A percentile compares a stretch with the other conserved stretches of the same genome.
These are phyloP conservation scores for Hondaea fermentalgiana DNA, from an alignment of 108 stramenopile genomes.

Conservation along the genomic window DNA sequence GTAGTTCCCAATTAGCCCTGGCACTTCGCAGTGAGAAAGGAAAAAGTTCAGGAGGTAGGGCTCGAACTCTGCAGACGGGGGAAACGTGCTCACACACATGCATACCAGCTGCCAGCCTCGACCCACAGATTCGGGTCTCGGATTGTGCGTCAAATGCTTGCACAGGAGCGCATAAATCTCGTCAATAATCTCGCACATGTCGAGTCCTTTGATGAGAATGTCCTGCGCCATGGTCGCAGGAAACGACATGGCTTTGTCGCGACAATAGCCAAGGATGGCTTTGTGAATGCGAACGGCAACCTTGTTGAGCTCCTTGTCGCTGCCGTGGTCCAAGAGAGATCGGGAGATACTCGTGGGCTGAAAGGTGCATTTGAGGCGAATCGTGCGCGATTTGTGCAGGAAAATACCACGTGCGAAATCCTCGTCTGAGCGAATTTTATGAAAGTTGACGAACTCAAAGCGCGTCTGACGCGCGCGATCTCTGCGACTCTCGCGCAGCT, in stretches of 20 bases:
- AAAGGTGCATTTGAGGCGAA: constrained; percentile 46
- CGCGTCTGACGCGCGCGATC: constrained; percentile 26
- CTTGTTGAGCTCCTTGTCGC: constrained; percentile 40
- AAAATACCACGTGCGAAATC: constrained; percentile 48
- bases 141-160: constrained; percentile 55
- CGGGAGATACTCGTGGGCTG: constrained; percentile 41
- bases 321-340: constrained; percentile 41
- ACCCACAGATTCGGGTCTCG: constrained; percentile 42
- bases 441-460: constrained; percentile 49
- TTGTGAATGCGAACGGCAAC: constrained; percentile 49
- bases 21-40: constrained; percentile 36
- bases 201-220: constrained; percentile 53
- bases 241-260: constrained; percentile 59
- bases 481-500: constrained; percentile 34
- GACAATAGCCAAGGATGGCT: constrained; percentile 58
- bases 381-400: constrained; percentile 44
- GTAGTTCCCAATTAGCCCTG: constrained; percentile 46
- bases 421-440: constrained; percentile 39
- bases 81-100: constrained; percentile 60
- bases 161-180: constrained; percentile 52
- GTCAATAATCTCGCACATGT: constrained; percentile 44
- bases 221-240: constrained; percentile 59
- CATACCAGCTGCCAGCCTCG: constrained; percentile 61
- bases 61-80: constrained; percentile 51
- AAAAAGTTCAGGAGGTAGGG: constrained; percentile 57